Conservation (phyloP, 495 filamentous ascomycete species). For the Penicillium flavigenum region DNA sequence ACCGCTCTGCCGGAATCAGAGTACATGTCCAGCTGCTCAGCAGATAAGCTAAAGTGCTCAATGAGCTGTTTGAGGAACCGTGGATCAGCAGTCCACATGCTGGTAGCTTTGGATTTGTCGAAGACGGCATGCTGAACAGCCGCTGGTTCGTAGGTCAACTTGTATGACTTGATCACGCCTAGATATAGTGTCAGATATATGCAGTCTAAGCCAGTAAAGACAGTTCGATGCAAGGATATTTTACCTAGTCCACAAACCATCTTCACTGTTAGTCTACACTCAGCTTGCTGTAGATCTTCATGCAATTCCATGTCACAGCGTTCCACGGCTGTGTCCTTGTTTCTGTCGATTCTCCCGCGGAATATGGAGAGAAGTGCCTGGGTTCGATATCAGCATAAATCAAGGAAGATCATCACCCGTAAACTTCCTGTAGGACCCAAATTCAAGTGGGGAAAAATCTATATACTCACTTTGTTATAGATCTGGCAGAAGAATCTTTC, state of each 20-base stretch:
- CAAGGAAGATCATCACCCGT: not conserved
- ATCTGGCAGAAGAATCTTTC: constrained; percentile 73
- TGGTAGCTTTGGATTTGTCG: constrained; percentile 64
- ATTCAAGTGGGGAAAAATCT: not conserved
- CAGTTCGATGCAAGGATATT: constrained; percentile 11
- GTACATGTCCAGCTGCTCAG: constrained; percentile 88
- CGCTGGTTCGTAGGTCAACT: constrained; percentile 82
- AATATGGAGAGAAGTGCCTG: constrained; percentile 76
- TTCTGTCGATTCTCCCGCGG: constrained; percentile 62
- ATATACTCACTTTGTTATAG: constrained; percentile 58
- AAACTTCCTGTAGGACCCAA: constrained; percentile 1
- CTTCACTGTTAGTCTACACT: constrained; percentile 78
- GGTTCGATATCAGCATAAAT: not conserved
- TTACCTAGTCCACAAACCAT: constrained; percentile 84
- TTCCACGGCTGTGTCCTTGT: constrained; percentile 78
- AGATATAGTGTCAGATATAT: constrained; percentile 9
- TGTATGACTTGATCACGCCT: constrained; percentile 91
- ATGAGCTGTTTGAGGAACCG: constrained; percentile 76
- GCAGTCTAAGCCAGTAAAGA: not conserved
- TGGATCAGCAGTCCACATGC: constrained; percentile 77
- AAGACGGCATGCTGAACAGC: constrained; percentile 86
- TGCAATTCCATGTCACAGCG: constrained; percentile 82
- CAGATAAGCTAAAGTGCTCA: constrained; percentile 86
- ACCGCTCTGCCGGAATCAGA: constrained; percentile 66
- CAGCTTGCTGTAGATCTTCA: constrained; percentile 65